Evolutionary conservation across 192 early-diverging fungal species (phyloP), one percentile per base, ranked within the genome.

Genomic region (Coemansia sp.): DNA sequence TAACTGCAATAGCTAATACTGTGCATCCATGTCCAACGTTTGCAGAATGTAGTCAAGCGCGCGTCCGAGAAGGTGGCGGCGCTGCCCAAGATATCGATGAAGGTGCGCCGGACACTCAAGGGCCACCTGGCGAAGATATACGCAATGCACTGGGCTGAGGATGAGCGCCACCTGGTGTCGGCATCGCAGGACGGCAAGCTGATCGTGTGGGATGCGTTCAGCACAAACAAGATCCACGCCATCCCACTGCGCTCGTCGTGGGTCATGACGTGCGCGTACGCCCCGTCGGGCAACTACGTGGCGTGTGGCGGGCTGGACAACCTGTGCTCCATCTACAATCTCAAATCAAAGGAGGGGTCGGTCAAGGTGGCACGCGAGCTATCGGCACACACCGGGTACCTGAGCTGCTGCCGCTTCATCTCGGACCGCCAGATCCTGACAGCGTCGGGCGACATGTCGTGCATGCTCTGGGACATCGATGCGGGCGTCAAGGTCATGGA

Each of bases 191-290:
- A 99, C 80, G 97, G 98, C 63, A 99, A 98, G 83, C 87, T 99
- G 48, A 99, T 99, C 64, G 95, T 99, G 41, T 99, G 98, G 97
- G 98, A 99, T 72, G 95, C 95, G 46, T 95, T 92, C 76, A 93
- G 94, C 52, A 98, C 96, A 61, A 99, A 99, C 88, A 99, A 99
- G 83, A 92, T 98, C 35, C 95, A 98, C 79, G 97, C 98, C 20
- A 98, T 99, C 71, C 98, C 98, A 1, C 80, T 99, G 60, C 92
- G 94, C 12, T 99, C 98, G 3, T 98, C 97, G 14, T 99, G 98
- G 98, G 97, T 99, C 72, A 99, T 99, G 98, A 98, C 98, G 30
- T 98, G 96, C 72, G 95, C 98, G 5, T 99, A 98, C 66, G 95
- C 98, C 48, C 98, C 98, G 6, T 97, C 95, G 11, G 95, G 98